Evolutionary conservation across 1,284 basidiomycete genomes (phyloP).

Genomic region (Rhizopogon parksii): DNA sequence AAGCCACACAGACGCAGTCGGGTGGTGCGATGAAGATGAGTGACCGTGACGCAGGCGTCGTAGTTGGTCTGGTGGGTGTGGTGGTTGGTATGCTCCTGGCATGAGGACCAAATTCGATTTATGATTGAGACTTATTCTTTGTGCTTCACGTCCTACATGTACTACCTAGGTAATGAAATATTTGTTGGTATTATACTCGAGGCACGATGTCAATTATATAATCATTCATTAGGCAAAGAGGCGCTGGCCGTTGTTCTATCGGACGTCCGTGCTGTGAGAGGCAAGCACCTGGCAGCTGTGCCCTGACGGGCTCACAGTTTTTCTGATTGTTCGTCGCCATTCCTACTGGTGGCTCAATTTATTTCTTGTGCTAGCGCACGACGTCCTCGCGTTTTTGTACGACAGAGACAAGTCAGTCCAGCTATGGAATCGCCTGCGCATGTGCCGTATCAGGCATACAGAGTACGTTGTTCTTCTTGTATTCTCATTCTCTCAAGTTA

Average conservation of each 20-base stretch:
- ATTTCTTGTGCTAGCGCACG: background rate
- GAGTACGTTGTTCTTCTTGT: constrained; percentile 33
- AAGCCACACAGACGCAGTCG: constrained; percentile 2
- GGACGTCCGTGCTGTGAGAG: background rate
- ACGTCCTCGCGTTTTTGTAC: background rate
- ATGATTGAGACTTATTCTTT: background rate
- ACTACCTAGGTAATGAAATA: background rate
- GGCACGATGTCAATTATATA: background rate
- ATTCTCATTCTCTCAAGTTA: constrained; percentile 9
- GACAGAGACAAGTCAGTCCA: background rate
- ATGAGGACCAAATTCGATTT: background rate
- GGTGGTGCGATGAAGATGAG: constrained; percentile 6
- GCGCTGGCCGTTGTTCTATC: background rate
- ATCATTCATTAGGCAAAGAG: background rate
- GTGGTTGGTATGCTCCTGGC: constrained; percentile 12
- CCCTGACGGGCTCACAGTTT: constrained; percentile 1
- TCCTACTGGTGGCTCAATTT: background rate
- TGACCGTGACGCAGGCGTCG: constrained; percentile 12
- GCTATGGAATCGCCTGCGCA: constrained; percentile 17
- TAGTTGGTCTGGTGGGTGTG: constrained; percentile 9
- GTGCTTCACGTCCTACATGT: background rate
- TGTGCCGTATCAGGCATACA: constrained; percentile 71
- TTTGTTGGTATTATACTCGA: background rate
- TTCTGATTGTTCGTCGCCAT: constrained; percentile 3
- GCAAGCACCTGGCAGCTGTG: background rate